Base-by-base conservation (phyloP, 2,329 filamentous ascomycete genomes). In the Drechmeria coniospora region DNA sequence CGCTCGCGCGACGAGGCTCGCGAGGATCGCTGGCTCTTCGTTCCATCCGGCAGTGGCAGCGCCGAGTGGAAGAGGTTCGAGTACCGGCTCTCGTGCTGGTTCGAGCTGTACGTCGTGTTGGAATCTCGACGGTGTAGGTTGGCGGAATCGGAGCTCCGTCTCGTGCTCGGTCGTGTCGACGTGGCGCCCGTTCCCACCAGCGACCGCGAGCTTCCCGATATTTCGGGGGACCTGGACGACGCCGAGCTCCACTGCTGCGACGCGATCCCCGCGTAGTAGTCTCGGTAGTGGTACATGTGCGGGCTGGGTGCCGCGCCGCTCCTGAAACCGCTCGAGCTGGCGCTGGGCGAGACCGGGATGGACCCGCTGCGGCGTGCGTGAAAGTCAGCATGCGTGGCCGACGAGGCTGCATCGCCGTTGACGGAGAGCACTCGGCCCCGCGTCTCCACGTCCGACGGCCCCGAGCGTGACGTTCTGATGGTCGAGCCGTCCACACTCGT, bases 51-150 rank as follows among this genome's bases (percentile, higher is more conserved):
- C 57, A 86, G 68, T 2, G 84, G 84, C 47, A 93, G 68, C 5
- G 84, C 84, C 1, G 84, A 92, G 34, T 81, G 81, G 57, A 93
- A 93, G 14, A 92, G 59, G 5, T 77, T 79, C 0, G 79, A 86
- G 41, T 70, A 77, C 23, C 63, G 61, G 18, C 49, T 49, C 9
- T 66, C 59, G 32, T 49, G 56, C 15, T 59, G 54, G 36, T 53
- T 57, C 23, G 65, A 66, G 36, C 59, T 60, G 42, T 65, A 65
- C 4, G 62, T 64, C 9, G 66, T 68, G 33, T 53, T 63, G 0
- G 70, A 73, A 38, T 74, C 66, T 17, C 64, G 61, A 21, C 60
- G 56, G 21, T 50, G 47, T 8, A 59, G 56, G 13, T 47, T 47
- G 22, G 61, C 43, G 12, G 71, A 67, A 32, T 74, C 64, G 35